Base-by-base conservation (phyloP, 257 asterid genomes). In the Scutellaria galericulata region DNA sequence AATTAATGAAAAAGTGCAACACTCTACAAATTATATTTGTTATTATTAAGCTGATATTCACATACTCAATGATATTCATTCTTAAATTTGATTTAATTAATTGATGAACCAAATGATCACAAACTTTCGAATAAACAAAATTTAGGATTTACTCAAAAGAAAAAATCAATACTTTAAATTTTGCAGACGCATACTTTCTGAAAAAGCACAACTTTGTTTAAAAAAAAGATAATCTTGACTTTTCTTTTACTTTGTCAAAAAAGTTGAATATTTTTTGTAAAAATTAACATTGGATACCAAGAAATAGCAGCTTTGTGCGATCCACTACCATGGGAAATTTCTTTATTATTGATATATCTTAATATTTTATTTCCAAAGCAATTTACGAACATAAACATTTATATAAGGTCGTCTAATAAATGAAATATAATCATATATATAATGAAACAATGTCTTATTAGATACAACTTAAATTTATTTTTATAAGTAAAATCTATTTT, bases 231-330 rank as follows among this genome's bases (percentile, higher is more conserved):
- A 11, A 6, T 46, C 58, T 11, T 48, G 9, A 58, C 37, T 31
- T 31, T 31, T 3, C 37, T 31, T 31, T 31, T 31, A 48, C 44
- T 71, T 47, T 37, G 14, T 48, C 5, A 55, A 59, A 53, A 72
- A 73, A 51, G 56, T 13, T 40, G 57, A 42, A 8, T 39, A 47
- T 7, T 13, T 69, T 18, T 18, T 20, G 47, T n/a, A 14, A 42
- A 46, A 37, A n/a, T 46, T 7, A 11, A 55, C 81, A 77, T 77
- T 12, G 74, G 81, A 77, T 77, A 44, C 81, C 73, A 64, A 46
- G 39, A 46, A 64, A 63, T 13, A 39, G 56, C 48, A 71, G 18
- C 60, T 31, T 42, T 58, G 18, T 37, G 46, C 70, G 61, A 39
- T 61, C 80, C 80, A 52, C 58, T 66, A 59, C 27, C 58, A 18